Evolutionary conservation across 169 alveolate genomes (phyloP).

Genomic region (Plasmodium knowlesi): DNA sequence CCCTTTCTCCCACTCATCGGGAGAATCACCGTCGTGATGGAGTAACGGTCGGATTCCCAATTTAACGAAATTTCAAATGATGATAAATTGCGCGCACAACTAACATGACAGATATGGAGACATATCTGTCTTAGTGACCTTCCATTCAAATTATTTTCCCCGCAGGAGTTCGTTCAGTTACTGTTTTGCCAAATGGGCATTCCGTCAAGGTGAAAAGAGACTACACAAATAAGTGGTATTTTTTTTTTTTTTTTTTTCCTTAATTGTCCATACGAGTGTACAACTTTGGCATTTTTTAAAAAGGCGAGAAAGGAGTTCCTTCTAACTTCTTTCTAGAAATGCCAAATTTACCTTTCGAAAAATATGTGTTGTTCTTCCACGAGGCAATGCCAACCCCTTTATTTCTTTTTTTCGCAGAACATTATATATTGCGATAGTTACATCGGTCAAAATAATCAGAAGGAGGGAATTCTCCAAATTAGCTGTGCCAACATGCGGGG

Average conservation of each 20-base stretch:
- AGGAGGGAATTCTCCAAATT: not conserved
- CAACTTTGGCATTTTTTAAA: not conserved
- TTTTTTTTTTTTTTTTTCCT: not conserved
- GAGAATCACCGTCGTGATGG: not conserved
- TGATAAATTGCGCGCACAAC: not conserved
- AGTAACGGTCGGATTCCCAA: not conserved
- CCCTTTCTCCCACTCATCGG: not conserved
- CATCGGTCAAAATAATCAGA: not conserved
- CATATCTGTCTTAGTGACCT: not conserved
- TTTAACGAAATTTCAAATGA: not conserved
- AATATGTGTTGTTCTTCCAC: not conserved
- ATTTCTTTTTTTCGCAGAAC: not conserved
- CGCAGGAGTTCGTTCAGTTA: not conserved
- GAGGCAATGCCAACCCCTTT: not conserved
- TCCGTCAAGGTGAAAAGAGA: not conserved
- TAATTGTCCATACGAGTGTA: not conserved
- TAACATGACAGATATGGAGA: not conserved
- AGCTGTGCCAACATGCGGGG: not conserved
- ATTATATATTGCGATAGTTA: not conserved
- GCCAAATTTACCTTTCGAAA: not conserved
- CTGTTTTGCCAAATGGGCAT: not conserved
- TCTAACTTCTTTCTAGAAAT: not conserved
- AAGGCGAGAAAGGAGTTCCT: not conserved
- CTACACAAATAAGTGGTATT: not conserved
- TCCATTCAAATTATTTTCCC: not conserved